Evolutionary conservation across 306 rosid genomes (phyloP).

Genomic region (Mucuna pruriens): DNA sequence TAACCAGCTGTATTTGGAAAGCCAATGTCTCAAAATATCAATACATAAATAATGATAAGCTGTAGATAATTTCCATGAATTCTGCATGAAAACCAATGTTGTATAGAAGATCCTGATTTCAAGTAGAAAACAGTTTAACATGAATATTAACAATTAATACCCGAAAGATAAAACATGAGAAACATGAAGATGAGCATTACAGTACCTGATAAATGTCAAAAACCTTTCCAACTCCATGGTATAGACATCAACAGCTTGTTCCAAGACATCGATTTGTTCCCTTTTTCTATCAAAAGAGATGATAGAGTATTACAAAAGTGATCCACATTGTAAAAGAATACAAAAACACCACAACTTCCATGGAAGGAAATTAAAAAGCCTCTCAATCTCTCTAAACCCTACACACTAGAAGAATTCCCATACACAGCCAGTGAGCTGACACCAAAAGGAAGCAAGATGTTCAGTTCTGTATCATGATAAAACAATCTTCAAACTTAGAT

Average conservation of each 20-base stretch:
- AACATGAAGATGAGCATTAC: conserved; percentile 25
- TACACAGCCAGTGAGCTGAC: not conserved
- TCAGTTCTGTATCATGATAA: not conserved
- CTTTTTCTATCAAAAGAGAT: conserved; percentile 52
- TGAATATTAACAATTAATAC: conserved; percentile 6
- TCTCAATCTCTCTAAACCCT: conserved; percentile 17
- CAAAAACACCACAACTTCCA: conserved; percentile 8
- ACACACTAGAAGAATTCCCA: conserved; percentile 17
- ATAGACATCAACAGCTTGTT: conserved; percentile 80
- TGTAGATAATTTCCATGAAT: conserved; percentile 16
- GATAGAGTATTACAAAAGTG: conserved; percentile 19
- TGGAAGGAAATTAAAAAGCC: conserved; percentile 19
- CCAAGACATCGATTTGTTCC: conserved; percentile 65
- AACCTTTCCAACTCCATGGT: conserved; percentile 80
- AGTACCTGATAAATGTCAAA: conserved; percentile 76
- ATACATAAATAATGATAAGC: not conserved
- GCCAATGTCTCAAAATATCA: not conserved
- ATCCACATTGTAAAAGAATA: conserved; percentile 17
- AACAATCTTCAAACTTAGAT: not conserved
- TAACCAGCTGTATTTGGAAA: conserved; percentile 10
- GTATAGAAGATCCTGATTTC: not conserved
- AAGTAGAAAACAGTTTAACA: conserved; percentile 19
- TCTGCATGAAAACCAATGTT: not conserved
- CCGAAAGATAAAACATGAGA: conserved; percentile 19
- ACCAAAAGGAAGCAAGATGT: conserved; percentile 35